A percentile compares a stretch with the other conserved stretches of the same genome.
These are phyloP conservation scores for Mortierella polycephala DNA, from an alignment of 371 early-diverging fungal species.

Conservation along the genomic window DNA sequence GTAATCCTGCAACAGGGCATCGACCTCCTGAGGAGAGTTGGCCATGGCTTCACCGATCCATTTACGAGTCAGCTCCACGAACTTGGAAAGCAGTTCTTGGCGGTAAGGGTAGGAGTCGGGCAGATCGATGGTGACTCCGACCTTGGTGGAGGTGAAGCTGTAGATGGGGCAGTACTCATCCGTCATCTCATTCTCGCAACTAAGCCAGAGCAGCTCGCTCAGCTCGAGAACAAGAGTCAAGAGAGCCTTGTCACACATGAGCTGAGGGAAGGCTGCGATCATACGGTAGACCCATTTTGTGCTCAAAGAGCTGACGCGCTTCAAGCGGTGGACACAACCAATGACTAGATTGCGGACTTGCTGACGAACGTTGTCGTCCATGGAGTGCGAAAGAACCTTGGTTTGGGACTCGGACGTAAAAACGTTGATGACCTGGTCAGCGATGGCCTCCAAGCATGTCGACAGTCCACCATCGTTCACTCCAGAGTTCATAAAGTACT, in stretches of 20 bases:
- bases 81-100: slow-evolving; percentile 69
- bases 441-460: slow-evolving; percentile 78
- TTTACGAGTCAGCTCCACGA: slow-evolving; percentile 71
- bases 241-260: slow-evolving; percentile 74
- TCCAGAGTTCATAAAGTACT: slow-evolving; percentile 89
- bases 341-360: slow-evolving; percentile 75
- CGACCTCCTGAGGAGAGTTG: slow-evolving; percentile 66
- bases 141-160: slow-evolving; percentile 73
- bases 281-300: slow-evolving; percentile 66
- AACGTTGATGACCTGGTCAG: slow-evolving; percentile 67
- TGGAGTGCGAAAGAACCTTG: slow-evolving; percentile 61
- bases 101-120: slow-evolving; percentile 84
- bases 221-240: slow-evolving; percentile 76
- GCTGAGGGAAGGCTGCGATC: slow-evolving; percentile 73
- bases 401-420: slow-evolving; percentile 67
- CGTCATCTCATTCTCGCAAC: slow-evolving; percentile 83
- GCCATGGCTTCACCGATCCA: slow-evolving; percentile 73
- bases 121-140: slow-evolving; percentile 75
- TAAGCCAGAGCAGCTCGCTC: slow-evolving; percentile 81
- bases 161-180: slow-evolving; percentile 84
- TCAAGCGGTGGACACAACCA: slow-evolving; percentile 73
- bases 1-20: slow-evolving; percentile 74
- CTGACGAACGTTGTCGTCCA: slow-evolving; percentile 59
- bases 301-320: slow-evolving; percentile 72
- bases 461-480: slow-evolving; percentile 77